Evolutionary conservation across 495 filamentous ascomycete genomes (phyloP), one percentile per base, ranked within the genome.

Genomic region (Durotheca rogersii): DNA sequence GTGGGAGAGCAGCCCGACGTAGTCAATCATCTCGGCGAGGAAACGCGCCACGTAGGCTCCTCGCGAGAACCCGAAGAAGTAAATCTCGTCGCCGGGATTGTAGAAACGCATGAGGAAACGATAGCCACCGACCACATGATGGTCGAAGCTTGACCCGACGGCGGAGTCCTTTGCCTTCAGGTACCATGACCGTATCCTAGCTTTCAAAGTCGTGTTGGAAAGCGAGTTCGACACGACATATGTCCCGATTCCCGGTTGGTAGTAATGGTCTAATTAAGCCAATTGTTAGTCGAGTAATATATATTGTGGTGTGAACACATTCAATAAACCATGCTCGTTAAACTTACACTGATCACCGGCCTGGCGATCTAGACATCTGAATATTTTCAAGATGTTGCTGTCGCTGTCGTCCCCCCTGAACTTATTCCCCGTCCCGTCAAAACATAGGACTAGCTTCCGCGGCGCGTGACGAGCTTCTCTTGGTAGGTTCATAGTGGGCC

Each of bases 311-410:
- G 23, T 36, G 17, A 47, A n/a, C n/a, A n/a, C n/a, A n/a, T n/a
- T n/a, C n/a, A n/a, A n/a, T n/a, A n/a, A n/a, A n/a, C n/a, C n/a
- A n/a, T n/a, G n/a, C n/a, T n/a, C n/a, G n/a, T n/a, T n/a, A n/a
- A 18, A 67, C 70, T 34, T 64, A 80, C 74, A 81, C 32, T 81
- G 76, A 33, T 79, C 68, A 4, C 61, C 67, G 0, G 71, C 71
- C 2, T 69, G 75, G 3, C 79, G 61, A 43, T 83, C 79, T 4
- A 86, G 63, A 74, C 85, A 83, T 7, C 80, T 67, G 41, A 85
- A 95, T 18, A 95, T 90, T 66, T 95, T 95, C 34, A 95, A 70
- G 47, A 95, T 90, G 65, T 93, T 94, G 62, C 87, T 93, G 61
- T 94, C 88, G 6, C 81, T 82, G 38, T 86, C 82, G 60, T 88